A percentile compares a stretch with the other conserved stretches of the same genome.
Conservation (phyloP, 768 basidiomycete species). For the Crucibulum laeve region DNA sequence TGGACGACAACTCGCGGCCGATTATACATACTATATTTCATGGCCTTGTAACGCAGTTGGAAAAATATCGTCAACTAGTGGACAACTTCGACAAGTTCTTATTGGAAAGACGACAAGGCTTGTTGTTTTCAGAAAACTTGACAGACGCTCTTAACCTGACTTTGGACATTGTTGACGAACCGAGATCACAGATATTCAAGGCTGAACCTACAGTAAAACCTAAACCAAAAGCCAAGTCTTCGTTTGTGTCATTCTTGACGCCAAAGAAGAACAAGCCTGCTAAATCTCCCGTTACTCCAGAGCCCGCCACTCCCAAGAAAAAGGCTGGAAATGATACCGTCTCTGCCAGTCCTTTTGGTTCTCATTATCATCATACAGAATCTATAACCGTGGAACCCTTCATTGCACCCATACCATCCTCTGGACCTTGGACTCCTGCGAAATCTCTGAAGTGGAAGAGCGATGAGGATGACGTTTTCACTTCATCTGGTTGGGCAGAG, state of each 20-base stretch:
- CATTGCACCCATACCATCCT: constrained; percentile 51
- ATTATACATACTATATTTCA: constrained; percentile 79
- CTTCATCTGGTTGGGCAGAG: constrained; percentile 42
- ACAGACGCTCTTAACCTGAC: constrained; percentile 80
- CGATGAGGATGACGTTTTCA: constrained; percentile 73
- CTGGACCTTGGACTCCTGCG: constrained; percentile 62
- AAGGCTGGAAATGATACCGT: constrained; percentile 32
- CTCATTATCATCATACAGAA: constrained; percentile 79
- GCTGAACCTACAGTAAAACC: constrained; percentile 33
- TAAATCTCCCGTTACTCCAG: constrained; percentile 27
- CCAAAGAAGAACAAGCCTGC: constrained; percentile 62
- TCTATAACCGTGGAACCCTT: constrained; percentile 70
- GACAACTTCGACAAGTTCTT: constrained; percentile 83
- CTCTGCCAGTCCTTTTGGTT: constrained; percentile 74
- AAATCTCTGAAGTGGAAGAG: constrained; percentile 45
- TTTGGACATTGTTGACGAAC: constrained; percentile 57
- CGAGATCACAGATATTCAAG: constrained; percentile 22
- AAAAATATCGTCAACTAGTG: constrained; percentile 71
- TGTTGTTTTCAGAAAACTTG: constrained; percentile 89
- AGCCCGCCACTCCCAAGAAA: constrained; percentile 44
- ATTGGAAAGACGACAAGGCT: constrained; percentile 79
- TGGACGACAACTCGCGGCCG: constrained; percentile 72
- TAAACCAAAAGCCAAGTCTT: constrained; percentile 51
- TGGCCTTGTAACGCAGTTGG: constrained; percentile 76
- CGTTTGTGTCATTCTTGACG: constrained; percentile 74